Base-by-base conservation (phyloP, 768 basidiomycete genomes). In the Amanita pallidorosea region DNA sequence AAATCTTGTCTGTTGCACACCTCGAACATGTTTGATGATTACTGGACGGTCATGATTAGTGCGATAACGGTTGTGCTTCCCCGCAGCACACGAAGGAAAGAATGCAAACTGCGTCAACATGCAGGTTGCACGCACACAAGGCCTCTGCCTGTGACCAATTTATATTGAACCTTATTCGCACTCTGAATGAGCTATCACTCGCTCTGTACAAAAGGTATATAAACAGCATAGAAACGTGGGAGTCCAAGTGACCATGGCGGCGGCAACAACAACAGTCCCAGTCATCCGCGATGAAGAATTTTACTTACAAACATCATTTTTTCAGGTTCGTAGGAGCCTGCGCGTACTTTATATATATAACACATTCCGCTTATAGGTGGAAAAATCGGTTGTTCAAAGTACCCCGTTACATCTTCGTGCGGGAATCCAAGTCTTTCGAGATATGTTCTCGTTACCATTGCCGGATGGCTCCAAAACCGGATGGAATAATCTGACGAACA, bases 401-500 rank as follows among this genome's bases (percentile, higher is more conserved):
- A 15, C 38, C 38, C 5, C 37, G 40, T 17, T 22, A 38, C 2
- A 1, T 25, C 9, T 49, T 49, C 36, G 6, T 38, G 22, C 47
- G 29, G 5, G 34, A 51, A 31, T 51, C 49, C 29, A 47, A 13
- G 13, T 55, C 2, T 42, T 57, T 45, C 43, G 29, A 17, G 17
- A 29, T 33, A 41, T 45, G 37, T 35, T 47, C 20, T 46, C 34
- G 31, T 44, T 29, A 22, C 47, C 57, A 45, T 25, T 42, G 25
- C 23, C 17, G 15, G 41, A 48, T 5, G 45, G 33, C 7, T 33
- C 34, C 7, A 34, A n/a, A 8, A 8, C 40, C 36, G 5, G 53
- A 54, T 22, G 59, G 56, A 1, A 34, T 31, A n/a, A 13, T 48
- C 53, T 2, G 59, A 62, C 42, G 40, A 40, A 0, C 33, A 53